Percentiles rank a stretch among this genome's conserved stretches.
Conservation (phyloP, 2,329 filamentous ascomycete species). For the Achaetomium macrosporum region DNA sequence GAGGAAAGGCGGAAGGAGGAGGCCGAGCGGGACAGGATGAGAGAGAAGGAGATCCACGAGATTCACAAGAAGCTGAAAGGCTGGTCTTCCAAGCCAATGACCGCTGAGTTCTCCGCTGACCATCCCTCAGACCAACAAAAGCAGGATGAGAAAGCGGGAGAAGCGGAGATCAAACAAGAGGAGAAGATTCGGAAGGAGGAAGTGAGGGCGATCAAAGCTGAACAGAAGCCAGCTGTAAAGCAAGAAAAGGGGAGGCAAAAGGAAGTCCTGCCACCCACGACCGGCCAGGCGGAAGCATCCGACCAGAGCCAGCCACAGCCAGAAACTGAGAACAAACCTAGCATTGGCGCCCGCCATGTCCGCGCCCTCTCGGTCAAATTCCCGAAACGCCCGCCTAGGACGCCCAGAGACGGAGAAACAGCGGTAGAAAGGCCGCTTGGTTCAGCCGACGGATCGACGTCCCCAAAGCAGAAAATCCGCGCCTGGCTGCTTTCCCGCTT, state of each 20-base stretch:
- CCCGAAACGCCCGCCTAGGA: slow-evolving; percentile 13
- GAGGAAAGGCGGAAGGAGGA: slow-evolving; percentile 44
- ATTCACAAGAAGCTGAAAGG: slow-evolving; percentile 52
- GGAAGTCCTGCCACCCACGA: not conserved
- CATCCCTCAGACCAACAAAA: slow-evolving; percentile 38
- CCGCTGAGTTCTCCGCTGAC: slow-evolving; percentile 11
- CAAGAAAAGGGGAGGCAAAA: slow-evolving; percentile 41
- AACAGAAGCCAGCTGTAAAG: slow-evolving; percentile 41
- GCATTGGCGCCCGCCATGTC: slow-evolving; percentile 6
- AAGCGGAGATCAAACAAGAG: slow-evolving; percentile 44
- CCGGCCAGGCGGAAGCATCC: not conserved
- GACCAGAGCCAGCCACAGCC: not conserved
- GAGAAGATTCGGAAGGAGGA: slow-evolving; percentile 43
- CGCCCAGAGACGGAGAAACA: slow-evolving; percentile 15
- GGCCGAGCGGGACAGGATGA: slow-evolving; percentile 38
- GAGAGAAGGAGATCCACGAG: slow-evolving; percentile 49
- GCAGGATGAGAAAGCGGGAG: slow-evolving; percentile 38
- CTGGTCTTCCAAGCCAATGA: slow-evolving; percentile 34
- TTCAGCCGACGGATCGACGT: slow-evolving; percentile 16
- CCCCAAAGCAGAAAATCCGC: slow-evolving; percentile 31
- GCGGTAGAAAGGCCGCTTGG: slow-evolving; percentile 9
- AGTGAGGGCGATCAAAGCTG: slow-evolving; percentile 41
- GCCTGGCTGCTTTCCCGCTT: slow-evolving; percentile 42
- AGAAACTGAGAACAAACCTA: slow-evolving; percentile 1
- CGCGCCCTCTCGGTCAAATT: slow-evolving; percentile 21